Base-by-base conservation (phyloP, 1,284 basidiomycete genomes). In the Naganishia albida region DNA sequence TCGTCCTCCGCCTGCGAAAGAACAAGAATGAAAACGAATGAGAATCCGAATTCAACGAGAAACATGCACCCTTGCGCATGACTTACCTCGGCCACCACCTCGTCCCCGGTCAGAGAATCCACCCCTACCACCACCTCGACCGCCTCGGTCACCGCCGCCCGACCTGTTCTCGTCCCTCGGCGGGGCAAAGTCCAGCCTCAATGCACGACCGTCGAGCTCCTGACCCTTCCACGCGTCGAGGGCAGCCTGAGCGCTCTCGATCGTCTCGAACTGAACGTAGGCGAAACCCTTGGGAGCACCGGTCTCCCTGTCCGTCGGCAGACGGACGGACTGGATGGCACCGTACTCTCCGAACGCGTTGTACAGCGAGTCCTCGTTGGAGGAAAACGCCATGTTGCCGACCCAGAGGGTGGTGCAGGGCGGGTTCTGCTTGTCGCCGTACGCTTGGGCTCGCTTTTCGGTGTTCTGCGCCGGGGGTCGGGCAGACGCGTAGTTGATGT, bases 251-350 rank as follows among this genome's bases (percentile, higher is more conserved):
- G 96, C 91, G 69, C 85, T 81, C 51, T 88, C 89, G 57, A 92
- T 77, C 70, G 89, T 86, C 69, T 87, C 86, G 78, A 94, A 97
- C 80, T 97, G 93, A 76, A 98, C 90, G 81, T 99, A 99, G 52
- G 88, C 96, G 80, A 95, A 99, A 74, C 96, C 96, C 81, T 98
- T 99, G 65, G 91, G 88, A 70, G 85, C 85, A 53, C 92, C 93
- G 6, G 89, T 86, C 65, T 99, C 96, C 68, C 90, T 85, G 79
- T 99, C 94, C 62, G 93, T 98, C 34, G 94, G 93, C 63, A 99
- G 81, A 69, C 94, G 86, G 55, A 99, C 92, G 72, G 83, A 89
- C 80, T 91, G 89, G 62, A 97, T 87, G 69, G 89, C 87, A 59
- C 94, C 94, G 77, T 88, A 89, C 76, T 93, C 91, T 71, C 87